These are phyloP conservation scores for Zea mays DNA, from an alignment of 176 grass and related monocot species.

Conservation along the genomic window Zm-B73-REFERENCE-NAM-5.0 NC_050105.1:36948501-36949000, in stretches of 20 bases:
- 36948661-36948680: background rate
- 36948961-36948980: slow-evolving; percentile 84
- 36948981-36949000: slow-evolving; percentile 53
- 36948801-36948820: too few species aligned
- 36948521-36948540: slow-evolving; percentile 46
- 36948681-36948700: slow-evolving; percentile 49
- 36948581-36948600: slow-evolving; percentile 49
- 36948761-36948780: too few species aligned
- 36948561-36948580: slow-evolving; percentile 74
- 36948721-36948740: background rate
- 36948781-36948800: too few species aligned
- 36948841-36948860: slow-evolving; percentile 40
- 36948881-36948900: slow-evolving; percentile 74
- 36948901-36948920: slow-evolving; percentile 67
- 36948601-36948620: slow-evolving; percentile 4
- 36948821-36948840: too few species aligned
- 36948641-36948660: background rate
- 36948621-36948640: background rate
- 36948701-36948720: slow-evolving; percentile 54
- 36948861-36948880: slow-evolving; percentile 41
- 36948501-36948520: slow-evolving; percentile 53
- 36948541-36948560: slow-evolving; percentile 47
- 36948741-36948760: too few species aligned
- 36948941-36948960: slow-evolving; percentile 54
- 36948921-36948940: background rate